Conservation (phyloP, 108 stramenopile genomes). For the Cyclotella atomus region DNA sequence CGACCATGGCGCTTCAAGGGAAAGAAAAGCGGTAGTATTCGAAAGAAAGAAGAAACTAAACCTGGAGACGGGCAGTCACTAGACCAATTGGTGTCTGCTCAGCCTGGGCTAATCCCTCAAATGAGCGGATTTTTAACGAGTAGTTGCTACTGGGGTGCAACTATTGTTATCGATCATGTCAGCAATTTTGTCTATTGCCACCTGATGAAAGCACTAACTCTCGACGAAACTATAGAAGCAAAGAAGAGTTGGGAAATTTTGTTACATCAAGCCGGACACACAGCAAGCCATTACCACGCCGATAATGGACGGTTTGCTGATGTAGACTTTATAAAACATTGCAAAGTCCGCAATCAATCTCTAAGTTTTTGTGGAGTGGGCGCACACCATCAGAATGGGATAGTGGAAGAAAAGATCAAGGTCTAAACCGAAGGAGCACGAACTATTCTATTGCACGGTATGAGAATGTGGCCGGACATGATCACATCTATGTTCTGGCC, state of each 20-base stretch:
- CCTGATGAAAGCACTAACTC: conserved; percentile 19
- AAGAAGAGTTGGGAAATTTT: conserved; percentile 30
- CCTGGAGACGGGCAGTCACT: conserved; percentile 49
- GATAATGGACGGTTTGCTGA: conserved; percentile 65
- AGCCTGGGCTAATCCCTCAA: conserved; percentile 44
- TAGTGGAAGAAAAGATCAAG: conserved; percentile 49
- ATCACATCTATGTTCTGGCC: conserved; percentile 58
- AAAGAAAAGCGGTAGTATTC: conserved; percentile 2
- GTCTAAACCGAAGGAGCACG: conserved; percentile 50
- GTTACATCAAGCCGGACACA: conserved; percentile 19
- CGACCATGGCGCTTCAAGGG: conserved; percentile 24
- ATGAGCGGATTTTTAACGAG: conserved; percentile 17
- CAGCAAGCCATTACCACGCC: conserved; percentile 53
- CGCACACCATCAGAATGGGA: conserved; percentile 62
- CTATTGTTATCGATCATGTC: conserved; percentile 54
- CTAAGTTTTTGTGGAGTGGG: conserved; percentile 57
- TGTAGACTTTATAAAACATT: conserved; percentile 22
- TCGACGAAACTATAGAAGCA: conserved; percentile 4
- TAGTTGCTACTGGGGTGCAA: conserved; percentile 39
- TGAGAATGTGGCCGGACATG: conserved; percentile 45
- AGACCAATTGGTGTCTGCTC: conserved; percentile 46
- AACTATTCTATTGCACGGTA: conserved; percentile 56
- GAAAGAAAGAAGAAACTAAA: not conserved
- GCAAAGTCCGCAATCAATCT: conserved; percentile 23
- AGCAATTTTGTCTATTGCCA: conserved; percentile 12